phyloP scores from a whole-genome alignment of 2,329 filamentous ascomycete genomes.

The Diplocarpon rosae region DNA sequence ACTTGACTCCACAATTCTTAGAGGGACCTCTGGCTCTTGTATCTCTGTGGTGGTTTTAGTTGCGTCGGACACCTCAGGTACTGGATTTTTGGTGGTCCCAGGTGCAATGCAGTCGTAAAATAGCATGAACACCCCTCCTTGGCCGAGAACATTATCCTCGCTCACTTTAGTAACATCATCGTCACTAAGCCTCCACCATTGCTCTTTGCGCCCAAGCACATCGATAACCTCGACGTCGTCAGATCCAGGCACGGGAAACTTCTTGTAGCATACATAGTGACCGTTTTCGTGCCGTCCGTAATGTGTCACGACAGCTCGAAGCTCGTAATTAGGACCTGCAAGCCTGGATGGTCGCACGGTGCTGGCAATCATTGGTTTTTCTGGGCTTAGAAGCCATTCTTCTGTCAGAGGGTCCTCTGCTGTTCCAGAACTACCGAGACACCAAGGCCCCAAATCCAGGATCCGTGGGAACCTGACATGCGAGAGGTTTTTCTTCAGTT shows the following conservation, averaged over 20 bases:
- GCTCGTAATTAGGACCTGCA: conserved; percentile 55
- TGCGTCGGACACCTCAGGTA: background rate
- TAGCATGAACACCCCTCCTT: conserved; percentile 86
- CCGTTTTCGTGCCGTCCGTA: conserved; percentile 88
- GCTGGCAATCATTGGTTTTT: conserved; percentile 61
- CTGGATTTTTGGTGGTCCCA: conserved; percentile 4
- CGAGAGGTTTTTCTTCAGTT: conserved; percentile 74
- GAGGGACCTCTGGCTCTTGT: background rate
- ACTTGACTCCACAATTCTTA: background rate
- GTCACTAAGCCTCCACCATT: conserved; percentile 90
- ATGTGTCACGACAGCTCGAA: conserved; percentile 79
- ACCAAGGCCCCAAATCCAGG: conserved; percentile 77
- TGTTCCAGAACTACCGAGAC: conserved; percentile 47
- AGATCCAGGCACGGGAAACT: conserved; percentile 37
- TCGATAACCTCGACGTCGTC: conserved; percentile 22
- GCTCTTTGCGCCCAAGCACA: conserved; percentile 24
- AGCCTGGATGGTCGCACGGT: conserved; percentile 38
- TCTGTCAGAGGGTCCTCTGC: conserved; percentile 36
- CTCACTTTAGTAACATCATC: conserved; percentile 67
- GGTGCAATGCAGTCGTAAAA: conserved; percentile 75
- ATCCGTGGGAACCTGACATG: conserved; percentile 63
- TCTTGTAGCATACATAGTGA: conserved; percentile 87
- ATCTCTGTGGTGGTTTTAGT: background rate
- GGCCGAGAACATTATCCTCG: conserved; percentile 61
- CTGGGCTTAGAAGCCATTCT: conserved; percentile 59